Base-by-base conservation (phyloP, 352 stramenopile genomes). In the Hyaloperonospora brassicae region DNA sequence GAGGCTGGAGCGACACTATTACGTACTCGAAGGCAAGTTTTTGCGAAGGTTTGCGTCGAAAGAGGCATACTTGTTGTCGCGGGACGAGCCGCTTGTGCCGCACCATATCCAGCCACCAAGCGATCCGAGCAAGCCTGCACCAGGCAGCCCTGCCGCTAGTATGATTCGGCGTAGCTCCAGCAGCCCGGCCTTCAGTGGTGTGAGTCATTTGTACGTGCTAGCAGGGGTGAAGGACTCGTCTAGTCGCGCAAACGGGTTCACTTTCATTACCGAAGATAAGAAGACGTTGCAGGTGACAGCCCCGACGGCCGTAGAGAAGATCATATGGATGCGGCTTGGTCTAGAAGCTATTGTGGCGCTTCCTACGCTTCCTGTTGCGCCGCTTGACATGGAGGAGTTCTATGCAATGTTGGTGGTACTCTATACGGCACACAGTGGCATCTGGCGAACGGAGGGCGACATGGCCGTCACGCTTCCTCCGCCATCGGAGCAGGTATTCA, bases 391-490 rank as follows among this genome's bases (percentile, higher is more conserved):
- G 64, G 84, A 94, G 48, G 84, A 94, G 50, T 94, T 94, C 55
- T 94, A 94, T 56, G 84, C 84, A 0, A 92, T 94, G 84, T 66
- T 94, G 17, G 83, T 94, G 7, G 84, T 94, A 13, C 50, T 94
- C 13, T 94, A 90, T 59, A 94, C 84, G 0, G 78, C 84, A 1
- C 56, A 87, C 50, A 78, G 74, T 31, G 82, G 79, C 0, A 89
- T 82, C 46, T 94, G 84, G 84, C 69, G 79, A 34, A 94, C 80
- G 0, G 81, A 90, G 40, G 84, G 84, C 2, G 84, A 94, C 54
- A 94, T 94, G 84, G 84, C 84, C 5, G 84, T 94, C 53, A 94
- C 84, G 22, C 64, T 94, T 9, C 84, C 84, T 23, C 84, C 84
- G 0, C 84, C 84, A 0, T 94, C 84, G 0, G 84, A 94, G 47